Evolutionary conservation across 73 alveolate genomes (phyloP).

Genomic region (Paramecium sonneborni): DNA sequence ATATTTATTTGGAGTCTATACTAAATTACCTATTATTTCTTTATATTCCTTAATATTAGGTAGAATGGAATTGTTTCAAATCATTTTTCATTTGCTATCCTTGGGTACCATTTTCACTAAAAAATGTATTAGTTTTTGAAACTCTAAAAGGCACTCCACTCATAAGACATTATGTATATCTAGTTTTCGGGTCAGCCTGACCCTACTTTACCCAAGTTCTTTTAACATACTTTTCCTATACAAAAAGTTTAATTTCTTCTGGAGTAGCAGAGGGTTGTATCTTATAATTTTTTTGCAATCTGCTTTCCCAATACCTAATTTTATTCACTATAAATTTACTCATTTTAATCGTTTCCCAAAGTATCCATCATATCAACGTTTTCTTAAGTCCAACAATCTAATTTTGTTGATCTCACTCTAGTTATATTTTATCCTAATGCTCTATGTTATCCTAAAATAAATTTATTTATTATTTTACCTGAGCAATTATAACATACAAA

Average conservation of each 20-base stretch:
- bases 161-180: slow-evolving; percentile 10
- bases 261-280: background rate
- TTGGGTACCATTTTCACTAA: slow-evolving; percentile 43
- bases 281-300: background rate
- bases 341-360: slow-evolving; percentile 49
- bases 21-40: background rate
- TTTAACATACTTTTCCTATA: slow-evolving; percentile 19
- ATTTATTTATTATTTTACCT: background rate
- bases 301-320: slow-evolving; percentile 41
- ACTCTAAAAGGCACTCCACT: slow-evolving; percentile 42
- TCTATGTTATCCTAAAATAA: slow-evolving; percentile 15
- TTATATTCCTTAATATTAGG: background rate
- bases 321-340: background rate
- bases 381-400: slow-evolving; percentile 48
- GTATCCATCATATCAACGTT: slow-evolving; percentile 36
- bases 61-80: background rate
- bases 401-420: slow-evolving; percentile 13
- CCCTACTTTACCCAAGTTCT: slow-evolving; percentile 59
- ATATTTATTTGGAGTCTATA: background rate
- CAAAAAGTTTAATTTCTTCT: background rate
- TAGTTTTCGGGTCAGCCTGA: slow-evolving; percentile 34
- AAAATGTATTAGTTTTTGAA: background rate
- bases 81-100: background rate
- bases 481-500: slow-evolving; percentile 85
- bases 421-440: background rate